phyloP scores from a whole-genome alignment of 305 asterid genomes.

The Fraxinus nigra region DNA sequence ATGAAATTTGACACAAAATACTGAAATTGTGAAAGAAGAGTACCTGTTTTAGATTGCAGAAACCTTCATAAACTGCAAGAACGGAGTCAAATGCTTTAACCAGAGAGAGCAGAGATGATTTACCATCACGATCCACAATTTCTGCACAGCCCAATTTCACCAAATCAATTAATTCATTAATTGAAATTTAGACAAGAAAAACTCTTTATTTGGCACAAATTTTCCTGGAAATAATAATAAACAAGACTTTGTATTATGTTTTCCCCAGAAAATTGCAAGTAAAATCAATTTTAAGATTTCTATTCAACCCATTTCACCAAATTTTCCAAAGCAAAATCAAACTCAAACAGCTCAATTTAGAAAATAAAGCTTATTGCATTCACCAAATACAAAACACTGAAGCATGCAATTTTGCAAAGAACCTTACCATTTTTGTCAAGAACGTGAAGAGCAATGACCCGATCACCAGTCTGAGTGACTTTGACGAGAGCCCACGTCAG shows the following conservation, averaged over 20 bases:
- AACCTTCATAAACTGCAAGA: constrained; percentile 88
- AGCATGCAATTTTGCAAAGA: background rate
- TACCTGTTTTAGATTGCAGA: constrained; percentile 95
- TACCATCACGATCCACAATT: constrained; percentile 82
- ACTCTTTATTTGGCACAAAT: background rate
- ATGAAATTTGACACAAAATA: background rate
- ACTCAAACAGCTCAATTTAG: background rate
- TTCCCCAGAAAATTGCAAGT: background rate
- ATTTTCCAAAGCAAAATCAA: background rate
- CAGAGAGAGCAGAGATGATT: constrained; percentile 71
- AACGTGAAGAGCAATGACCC: constrained; percentile 86
- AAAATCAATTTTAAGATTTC: background rate
- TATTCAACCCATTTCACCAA: background rate
- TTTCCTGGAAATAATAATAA: background rate
- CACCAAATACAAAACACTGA: background rate
- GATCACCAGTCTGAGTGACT: constrained; percentile 87
- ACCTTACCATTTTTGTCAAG: constrained; percentile 59
- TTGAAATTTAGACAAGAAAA: background rate
- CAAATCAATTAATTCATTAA: constrained; percentile 7
- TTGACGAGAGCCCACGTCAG: constrained; percentile 96
- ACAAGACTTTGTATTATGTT: background rate
- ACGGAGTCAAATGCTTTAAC: constrained; percentile 87
- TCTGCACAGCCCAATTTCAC: constrained; percentile 48
- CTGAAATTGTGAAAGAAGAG: background rate
- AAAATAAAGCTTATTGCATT: background rate